Percentiles rank a stretch among this genome's conserved stretches.
Evolutionary conservation across 805 yeast genomes (phyloP).

Genomic region (Candida palmyrensis): DNA sequence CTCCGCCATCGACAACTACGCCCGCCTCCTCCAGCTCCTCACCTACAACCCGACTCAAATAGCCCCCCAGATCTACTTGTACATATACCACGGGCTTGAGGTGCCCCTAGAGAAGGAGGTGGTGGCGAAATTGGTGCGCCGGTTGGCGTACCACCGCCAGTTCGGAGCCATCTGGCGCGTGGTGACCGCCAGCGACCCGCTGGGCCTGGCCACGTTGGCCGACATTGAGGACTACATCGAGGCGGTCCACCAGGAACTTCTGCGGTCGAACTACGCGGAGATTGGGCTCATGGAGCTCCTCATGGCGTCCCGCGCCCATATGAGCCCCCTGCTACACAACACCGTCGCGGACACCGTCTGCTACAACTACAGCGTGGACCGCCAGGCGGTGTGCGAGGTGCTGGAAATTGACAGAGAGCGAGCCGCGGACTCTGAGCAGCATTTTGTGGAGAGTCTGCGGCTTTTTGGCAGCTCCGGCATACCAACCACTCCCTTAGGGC

Average conservation of each 20-base stretch:
- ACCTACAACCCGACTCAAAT: background rate
- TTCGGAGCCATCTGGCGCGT: slow-evolving; percentile 28
- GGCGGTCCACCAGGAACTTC: slow-evolving; percentile 14
- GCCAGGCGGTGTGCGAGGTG: no score
- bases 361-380: no score
- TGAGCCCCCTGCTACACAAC: no score
- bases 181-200: slow-evolving; percentile 11
- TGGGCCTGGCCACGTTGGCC: slow-evolving; percentile 23
- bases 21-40: background rate
- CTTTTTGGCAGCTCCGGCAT: no score
- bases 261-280: slow-evolving; percentile 11
- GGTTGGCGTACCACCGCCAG: slow-evolving; percentile 25
- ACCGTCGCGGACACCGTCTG: background rate
- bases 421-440: no score
- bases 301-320: no score
- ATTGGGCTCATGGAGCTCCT: slow-evolving; percentile 21
- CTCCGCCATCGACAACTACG: background rate
- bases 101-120: background rate
- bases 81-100: background rate
- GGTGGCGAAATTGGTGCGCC: slow-evolving; percentile 12
- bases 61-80: background rate
- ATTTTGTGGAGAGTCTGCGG: no score
- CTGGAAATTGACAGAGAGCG: no score
- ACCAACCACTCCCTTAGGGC: no score
- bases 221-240: slow-evolving; percentile 37